These are phyloP conservation scores for Apocynum venetum DNA, from an alignment of 257 asterid species.

Conservation along the genomic window DNA sequence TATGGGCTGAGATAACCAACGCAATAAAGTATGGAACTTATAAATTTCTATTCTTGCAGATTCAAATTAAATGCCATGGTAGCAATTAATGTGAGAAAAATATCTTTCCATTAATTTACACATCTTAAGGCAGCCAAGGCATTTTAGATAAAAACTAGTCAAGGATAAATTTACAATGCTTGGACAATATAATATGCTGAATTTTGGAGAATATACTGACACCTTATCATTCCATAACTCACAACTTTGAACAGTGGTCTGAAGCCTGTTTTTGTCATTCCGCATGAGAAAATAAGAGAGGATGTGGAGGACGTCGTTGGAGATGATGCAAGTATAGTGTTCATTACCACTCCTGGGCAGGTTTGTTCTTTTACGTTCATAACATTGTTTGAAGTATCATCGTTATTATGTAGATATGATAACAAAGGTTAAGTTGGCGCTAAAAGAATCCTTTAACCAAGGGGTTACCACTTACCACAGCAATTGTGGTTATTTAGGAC, in stretches of 20 bases:
- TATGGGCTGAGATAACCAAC: constrained; percentile 65
- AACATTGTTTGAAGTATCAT: neutral
- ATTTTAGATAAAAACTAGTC: neutral
- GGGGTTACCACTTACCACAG: neutral
- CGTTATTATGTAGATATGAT: neutral
- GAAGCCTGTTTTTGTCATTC: constrained; percentile 69
- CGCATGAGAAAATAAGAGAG: constrained; percentile 84
- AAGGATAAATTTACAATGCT: too few species aligned
- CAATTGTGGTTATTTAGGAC: neutral
- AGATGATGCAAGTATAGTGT: constrained; percentile 66
- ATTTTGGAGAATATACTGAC: neutral
- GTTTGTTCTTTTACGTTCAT: constrained; percentile 24
- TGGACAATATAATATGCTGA: neutral
- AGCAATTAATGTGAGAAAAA: neutral
- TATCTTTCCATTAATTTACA: neutral
- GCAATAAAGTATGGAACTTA: constrained; percentile 48
- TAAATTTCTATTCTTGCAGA: neutral
- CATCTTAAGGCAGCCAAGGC: neutral
- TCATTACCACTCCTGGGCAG: constrained; percentile 94
- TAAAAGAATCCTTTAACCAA: neutral
- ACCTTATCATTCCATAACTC: constrained; percentile 3
- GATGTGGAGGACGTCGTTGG: constrained; percentile 62
- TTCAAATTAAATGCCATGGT: neutral
- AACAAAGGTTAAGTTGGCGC: neutral
- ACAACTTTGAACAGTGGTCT: constrained; percentile 47